phyloP scores from a whole-genome alignment of 2,329 filamentous ascomycete genomes.

The Aspergillus hortae region DNA sequence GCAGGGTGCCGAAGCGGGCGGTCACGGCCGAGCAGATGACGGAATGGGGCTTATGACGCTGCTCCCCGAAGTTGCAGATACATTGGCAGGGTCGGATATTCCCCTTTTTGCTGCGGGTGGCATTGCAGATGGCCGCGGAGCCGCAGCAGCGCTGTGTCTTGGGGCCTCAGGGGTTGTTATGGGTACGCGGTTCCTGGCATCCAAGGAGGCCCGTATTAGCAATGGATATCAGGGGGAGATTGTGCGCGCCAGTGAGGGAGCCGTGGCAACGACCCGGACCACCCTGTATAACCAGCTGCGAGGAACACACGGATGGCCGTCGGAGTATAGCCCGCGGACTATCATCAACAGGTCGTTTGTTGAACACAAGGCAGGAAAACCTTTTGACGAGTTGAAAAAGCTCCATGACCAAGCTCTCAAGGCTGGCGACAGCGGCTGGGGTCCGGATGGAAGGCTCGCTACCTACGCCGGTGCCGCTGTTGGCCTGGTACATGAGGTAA shows the following conservation, averaged over 20 bases:
- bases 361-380: slow-evolving; percentile 40
- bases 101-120: slow-evolving; percentile 53
- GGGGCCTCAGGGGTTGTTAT: slow-evolving; percentile 56
- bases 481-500: slow-evolving; percentile 43
- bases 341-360: slow-evolving; percentile 55
- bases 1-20: slow-evolving; percentile 55
- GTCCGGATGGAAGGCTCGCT: slow-evolving; percentile 46
- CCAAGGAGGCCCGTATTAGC: slow-evolving; percentile 48
- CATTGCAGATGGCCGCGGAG: slow-evolving; percentile 51
- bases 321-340: slow-evolving; percentile 56
- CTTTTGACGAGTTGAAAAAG: slow-evolving; percentile 46
- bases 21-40: slow-evolving; percentile 48
- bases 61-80: slow-evolving; percentile 51
- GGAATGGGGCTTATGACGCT: slow-evolving; percentile 50
- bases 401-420: slow-evolving; percentile 41
- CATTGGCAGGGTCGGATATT: slow-evolving; percentile 34
- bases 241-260: slow-evolving; percentile 50
- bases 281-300: slow-evolving; percentile 54
- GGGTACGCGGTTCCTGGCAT: slow-evolving; percentile 62
- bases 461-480: slow-evolving; percentile 50
- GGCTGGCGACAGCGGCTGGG: slow-evolving; percentile 46
- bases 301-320: slow-evolving; percentile 59
- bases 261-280: slow-evolving; percentile 48
- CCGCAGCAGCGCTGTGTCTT: slow-evolving; percentile 48
- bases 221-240: slow-evolving; percentile 53